These are phyloP conservation scores for Aspergillus terreus DNA, from an alignment of 2,329 filamentous ascomycete species.

Conservation along the genomic window DNA sequence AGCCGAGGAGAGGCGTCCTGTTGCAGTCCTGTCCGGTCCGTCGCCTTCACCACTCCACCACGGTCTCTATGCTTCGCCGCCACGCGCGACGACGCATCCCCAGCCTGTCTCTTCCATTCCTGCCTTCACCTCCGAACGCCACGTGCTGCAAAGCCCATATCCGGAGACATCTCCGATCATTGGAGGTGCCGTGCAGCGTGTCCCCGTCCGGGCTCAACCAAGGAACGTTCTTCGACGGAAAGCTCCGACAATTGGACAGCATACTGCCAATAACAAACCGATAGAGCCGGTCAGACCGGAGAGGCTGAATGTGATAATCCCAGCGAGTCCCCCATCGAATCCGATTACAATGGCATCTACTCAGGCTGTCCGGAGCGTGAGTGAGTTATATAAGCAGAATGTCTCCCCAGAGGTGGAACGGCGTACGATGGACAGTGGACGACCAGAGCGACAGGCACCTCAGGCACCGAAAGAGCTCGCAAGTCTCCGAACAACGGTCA, in stretches of 20 bases:
- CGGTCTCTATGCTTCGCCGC: slow-evolving; percentile 24
- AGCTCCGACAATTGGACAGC: slow-evolving; percentile 38
- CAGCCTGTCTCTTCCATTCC: slow-evolving; percentile 10
- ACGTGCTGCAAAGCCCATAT: slow-evolving; percentile 4
- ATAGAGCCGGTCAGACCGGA: slow-evolving; percentile 12
- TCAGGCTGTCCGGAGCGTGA: slow-evolving; percentile 10
- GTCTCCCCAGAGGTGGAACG: slow-evolving; percentile 13
- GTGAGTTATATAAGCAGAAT: slow-evolving; percentile 8
- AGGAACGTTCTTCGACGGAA: slow-evolving; percentile 42
- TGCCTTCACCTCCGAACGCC: slow-evolving; percentile 5
- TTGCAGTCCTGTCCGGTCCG: slow-evolving; percentile 17
- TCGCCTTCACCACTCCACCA: slow-evolving; percentile 19
- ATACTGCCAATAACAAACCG: slow-evolving; percentile 20
- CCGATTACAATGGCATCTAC: slow-evolving; percentile 14
- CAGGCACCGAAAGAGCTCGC: slow-evolving; percentile 36
- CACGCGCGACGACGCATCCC: slow-evolving; percentile 24
- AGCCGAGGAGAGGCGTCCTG: slow-evolving; percentile 18
- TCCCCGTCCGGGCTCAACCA: slow-evolving; percentile 21
- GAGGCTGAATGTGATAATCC: slow-evolving; percentile 32
- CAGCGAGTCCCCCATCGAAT: slow-evolving; percentile 15
- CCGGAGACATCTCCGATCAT: slow-evolving; percentile 9
- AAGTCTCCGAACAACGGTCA: slow-evolving; percentile 33
- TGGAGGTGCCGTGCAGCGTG: slow-evolving; percentile 15
- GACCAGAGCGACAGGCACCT: slow-evolving; percentile 13
- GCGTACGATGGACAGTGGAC: slow-evolving; percentile 12